Conservation (phyloP, 78 protist species). For the Abeoforma whisleri region DNA sequence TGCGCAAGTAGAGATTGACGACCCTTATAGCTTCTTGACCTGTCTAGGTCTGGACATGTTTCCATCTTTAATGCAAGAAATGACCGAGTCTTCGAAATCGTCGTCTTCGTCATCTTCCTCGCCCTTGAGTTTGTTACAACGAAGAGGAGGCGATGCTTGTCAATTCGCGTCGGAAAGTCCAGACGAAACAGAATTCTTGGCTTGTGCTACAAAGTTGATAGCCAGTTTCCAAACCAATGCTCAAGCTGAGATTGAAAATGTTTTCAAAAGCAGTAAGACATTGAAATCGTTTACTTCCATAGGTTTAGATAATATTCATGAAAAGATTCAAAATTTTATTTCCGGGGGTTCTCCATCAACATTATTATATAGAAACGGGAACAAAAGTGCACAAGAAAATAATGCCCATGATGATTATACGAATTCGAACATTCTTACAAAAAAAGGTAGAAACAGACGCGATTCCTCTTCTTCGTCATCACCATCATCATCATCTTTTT, state of each 20-base stretch:
- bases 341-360: not conserved
- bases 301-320: too few relatives aligned
- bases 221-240: not conserved
- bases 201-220: not conserved
- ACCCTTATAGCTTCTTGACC: not conserved
- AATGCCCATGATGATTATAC: not conserved
- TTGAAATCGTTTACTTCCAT: too few relatives aligned
- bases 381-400: not conserved
- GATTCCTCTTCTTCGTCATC: not conserved
- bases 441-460: not conserved
- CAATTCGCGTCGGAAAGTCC: not conserved
- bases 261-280: too few relatives aligned
- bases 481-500: too few relatives aligned
- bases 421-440: not conserved
- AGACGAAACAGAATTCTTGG: not conserved
- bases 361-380: too few relatives aligned
- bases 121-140: not conserved
- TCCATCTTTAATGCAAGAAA: not conserved
- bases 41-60: not conserved
- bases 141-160: not conserved
- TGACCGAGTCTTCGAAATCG: too few relatives aligned
- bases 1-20: not conserved
- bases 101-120: not conserved
- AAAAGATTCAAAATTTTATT: too few relatives aligned
- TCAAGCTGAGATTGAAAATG: not conserved